Evolutionary conservation across 768 basidiomycete genomes (phyloP).

Genomic region (Boletus sp.): DNA sequence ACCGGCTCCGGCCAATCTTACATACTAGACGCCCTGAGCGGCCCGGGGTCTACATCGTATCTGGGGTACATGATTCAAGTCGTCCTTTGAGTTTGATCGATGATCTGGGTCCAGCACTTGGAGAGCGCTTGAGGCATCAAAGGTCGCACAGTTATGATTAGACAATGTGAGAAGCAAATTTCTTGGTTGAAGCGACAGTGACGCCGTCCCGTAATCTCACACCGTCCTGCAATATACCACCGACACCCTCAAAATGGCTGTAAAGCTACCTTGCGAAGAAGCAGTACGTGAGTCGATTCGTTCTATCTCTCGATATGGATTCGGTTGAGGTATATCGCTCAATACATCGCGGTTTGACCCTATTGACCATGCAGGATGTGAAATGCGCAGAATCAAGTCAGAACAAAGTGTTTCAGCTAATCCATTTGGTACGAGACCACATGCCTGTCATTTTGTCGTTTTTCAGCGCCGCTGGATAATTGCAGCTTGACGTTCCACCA

Average conservation of each 20-base stretch:
- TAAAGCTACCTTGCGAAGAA: neutral
- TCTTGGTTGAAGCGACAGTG: neutral
- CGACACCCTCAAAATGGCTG: neutral
- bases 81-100: too few relatives aligned
- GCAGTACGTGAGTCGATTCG: neutral
- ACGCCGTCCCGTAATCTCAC: neutral
- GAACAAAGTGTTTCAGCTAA: neutral
- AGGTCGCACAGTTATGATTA: too few relatives aligned
- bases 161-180: neutral
- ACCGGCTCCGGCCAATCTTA: too few relatives aligned
- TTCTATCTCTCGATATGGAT: neutral
- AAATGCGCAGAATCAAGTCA: neutral
- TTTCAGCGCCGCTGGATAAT: slow-evolving; percentile 8
- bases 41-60: too few relatives aligned
- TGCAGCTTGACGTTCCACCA: slow-evolving; percentile 6
- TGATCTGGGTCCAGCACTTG: too few relatives aligned
- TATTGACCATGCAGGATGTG: neutral
- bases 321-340: neutral
- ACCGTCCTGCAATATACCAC: neutral
- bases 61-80: too few relatives aligned
- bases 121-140: too few relatives aligned
- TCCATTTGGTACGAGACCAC: neutral
- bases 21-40: too few relatives aligned
- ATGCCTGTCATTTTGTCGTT: neutral
- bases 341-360: neutral